Percentiles rank a stretch among this genome's conserved stretches.
These are phyloP conservation scores for Euphorbia schlechtendalii DNA, from an alignment of 441 rosid species.

Conservation along the genomic window DNA sequence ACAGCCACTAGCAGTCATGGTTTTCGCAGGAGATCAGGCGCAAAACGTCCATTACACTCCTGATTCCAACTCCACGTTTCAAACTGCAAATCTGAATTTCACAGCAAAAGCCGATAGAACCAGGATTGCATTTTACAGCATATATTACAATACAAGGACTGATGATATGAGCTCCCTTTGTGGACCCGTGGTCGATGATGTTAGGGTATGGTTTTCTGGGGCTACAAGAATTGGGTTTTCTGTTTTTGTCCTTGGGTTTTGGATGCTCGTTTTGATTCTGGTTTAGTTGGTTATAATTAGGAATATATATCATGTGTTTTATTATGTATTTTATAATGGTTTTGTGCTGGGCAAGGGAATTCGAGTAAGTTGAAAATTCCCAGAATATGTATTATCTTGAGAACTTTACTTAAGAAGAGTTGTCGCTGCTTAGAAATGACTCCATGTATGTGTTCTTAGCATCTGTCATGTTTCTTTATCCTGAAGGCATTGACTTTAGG, in stretches of 20 bases:
- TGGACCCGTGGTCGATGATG: constrained; percentile 87
- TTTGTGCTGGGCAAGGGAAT: constrained; percentile 7
- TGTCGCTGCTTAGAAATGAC: constrained; percentile 13
- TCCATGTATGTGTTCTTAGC: too few species aligned
- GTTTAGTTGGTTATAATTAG: constrained; percentile 1
- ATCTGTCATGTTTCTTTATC: too few species aligned
- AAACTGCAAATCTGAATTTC: constrained; percentile 52
- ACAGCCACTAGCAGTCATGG: constrained; percentile 81
- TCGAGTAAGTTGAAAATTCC: constrained; percentile 11
- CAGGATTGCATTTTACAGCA: constrained; percentile 74
- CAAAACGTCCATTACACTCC: constrained; percentile 71
- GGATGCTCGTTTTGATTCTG: constrained; percentile 26
- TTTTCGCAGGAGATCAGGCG: constrained; percentile 89
- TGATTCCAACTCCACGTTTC: constrained; percentile 60
- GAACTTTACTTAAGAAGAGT: background rate
- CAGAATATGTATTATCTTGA: constrained; percentile 1
- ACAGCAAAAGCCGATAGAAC: constrained; percentile 84
- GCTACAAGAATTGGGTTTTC: constrained; percentile 23
- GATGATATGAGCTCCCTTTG: constrained; percentile 92
- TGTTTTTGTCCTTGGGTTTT: constrained; percentile 28
- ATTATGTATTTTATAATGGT: constrained; percentile 5
- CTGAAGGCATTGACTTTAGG: background rate
- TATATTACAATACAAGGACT: constrained; percentile 80
- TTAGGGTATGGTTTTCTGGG: constrained; percentile 65
- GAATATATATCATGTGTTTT: background rate